A percentile compares a stretch with the other conserved stretches of the same genome.
Conservation (phyloP, 108 stramenopile species). For the Nannochloropsis salina region DNA sequence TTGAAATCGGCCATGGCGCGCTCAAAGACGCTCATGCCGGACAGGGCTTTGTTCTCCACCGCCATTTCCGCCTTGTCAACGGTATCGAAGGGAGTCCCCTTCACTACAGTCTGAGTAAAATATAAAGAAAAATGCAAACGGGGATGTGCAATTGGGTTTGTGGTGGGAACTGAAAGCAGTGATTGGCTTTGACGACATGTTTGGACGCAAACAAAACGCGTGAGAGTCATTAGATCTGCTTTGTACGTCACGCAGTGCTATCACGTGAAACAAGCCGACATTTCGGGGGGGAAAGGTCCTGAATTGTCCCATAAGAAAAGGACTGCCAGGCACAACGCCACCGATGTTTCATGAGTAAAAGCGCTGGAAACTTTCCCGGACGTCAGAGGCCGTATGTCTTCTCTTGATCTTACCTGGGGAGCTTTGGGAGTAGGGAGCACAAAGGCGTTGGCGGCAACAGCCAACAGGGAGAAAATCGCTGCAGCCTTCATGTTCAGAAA, state of each 20-base stretch:
- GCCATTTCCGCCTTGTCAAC: not conserved
- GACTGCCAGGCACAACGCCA: too few relatives aligned
- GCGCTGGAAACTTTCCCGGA: too few relatives aligned
- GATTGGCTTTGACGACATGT: too few relatives aligned
- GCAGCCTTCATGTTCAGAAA: not conserved
- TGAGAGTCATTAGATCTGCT: too few relatives aligned
- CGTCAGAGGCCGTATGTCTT: too few relatives aligned
- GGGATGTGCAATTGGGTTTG: not conserved
- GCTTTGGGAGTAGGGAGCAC: not conserved
- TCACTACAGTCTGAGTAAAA: not conserved
- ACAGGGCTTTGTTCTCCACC: not conserved
- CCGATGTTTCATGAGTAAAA: too few relatives aligned
- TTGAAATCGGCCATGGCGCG: conserved; percentile 17
- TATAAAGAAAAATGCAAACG: not conserved
- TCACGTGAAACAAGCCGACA: too few relatives aligned
- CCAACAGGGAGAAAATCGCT: not conserved
- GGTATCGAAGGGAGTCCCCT: conserved; percentile 3
- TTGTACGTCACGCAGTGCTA: too few relatives aligned
- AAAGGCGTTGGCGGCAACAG: not conserved
- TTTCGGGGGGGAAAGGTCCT: too few relatives aligned
- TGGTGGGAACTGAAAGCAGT: too few relatives aligned
- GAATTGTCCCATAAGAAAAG: too few relatives aligned
- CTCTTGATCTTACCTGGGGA: conserved; percentile 4
- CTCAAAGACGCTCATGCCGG: conserved; percentile 25
- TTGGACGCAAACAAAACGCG: too few relatives aligned